Percentiles rank a stretch among this genome's conserved stretches.
Conservation (phyloP, 2,329 filamentous ascomycete species). For the Cercospora sojina region DNA sequence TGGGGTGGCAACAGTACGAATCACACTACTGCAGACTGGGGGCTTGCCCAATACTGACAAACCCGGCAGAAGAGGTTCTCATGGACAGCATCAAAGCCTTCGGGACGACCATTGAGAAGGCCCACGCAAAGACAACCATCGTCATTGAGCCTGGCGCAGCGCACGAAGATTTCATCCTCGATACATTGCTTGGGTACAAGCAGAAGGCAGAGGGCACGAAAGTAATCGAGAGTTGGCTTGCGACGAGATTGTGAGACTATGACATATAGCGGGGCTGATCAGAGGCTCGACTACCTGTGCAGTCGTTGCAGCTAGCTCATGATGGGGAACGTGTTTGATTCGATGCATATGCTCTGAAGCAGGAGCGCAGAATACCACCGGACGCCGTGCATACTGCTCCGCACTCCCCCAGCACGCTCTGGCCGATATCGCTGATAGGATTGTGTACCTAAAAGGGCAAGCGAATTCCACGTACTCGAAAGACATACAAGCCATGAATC, state of each 20-base stretch:
- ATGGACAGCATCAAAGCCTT: slow-evolving; percentile 57
- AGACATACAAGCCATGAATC: background rate
- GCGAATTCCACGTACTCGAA: background rate
- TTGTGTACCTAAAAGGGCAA: background rate
- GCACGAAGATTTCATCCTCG: slow-evolving; percentile 47
- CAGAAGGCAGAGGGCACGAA: slow-evolving; percentile 39
- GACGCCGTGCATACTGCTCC: background rate
- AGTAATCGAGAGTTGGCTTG: slow-evolving; percentile 43
- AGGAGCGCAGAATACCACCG: background rate
- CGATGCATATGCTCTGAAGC: background rate
- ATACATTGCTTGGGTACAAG: slow-evolving; percentile 43
- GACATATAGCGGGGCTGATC: background rate
- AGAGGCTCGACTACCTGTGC: background rate
- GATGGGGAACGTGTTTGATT: background rate
- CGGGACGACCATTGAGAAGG: slow-evolving; percentile 47
- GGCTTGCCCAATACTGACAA: background rate
- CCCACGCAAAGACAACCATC: slow-evolving; percentile 38
- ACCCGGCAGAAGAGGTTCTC: slow-evolving; percentile 49
- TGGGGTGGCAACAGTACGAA: slow-evolving; percentile 50
- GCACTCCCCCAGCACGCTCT: background rate
- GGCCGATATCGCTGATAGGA: background rate
- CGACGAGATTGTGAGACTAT: slow-evolving; percentile 35
- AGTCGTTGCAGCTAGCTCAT: background rate
- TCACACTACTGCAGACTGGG: background rate
- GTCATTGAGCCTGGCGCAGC: slow-evolving; percentile 40